Conservation (phyloP, 495 filamentous ascomycete species). For the Aspergillus bertholletiae region DNA sequence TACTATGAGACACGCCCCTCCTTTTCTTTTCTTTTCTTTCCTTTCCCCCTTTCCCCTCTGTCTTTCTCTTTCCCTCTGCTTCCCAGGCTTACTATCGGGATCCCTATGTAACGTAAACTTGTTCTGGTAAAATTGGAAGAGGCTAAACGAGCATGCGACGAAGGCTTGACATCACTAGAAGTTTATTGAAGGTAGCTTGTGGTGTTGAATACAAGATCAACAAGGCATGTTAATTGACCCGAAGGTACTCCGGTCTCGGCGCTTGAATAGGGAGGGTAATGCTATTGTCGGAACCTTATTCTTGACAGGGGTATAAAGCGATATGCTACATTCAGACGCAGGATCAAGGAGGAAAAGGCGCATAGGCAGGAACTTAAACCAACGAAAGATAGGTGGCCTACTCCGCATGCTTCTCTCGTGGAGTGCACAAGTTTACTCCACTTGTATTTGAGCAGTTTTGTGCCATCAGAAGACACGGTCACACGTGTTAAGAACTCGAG, state of each 20-base stretch:
- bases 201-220: background rate
- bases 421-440: too few species aligned
- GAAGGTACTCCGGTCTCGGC: background rate
- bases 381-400: background rate
- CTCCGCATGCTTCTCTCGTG: background rate
- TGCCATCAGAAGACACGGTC: conserved; percentile 15
- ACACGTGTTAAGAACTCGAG: conserved; percentile 3
- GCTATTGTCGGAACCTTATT: background rate
- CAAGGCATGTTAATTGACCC: background rate
- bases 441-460: background rate
- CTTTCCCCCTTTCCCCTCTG: too few species aligned
- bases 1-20: background rate
- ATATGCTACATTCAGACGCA: background rate
- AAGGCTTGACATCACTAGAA: too few species aligned
- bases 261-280: background rate
- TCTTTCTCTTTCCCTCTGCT: too few species aligned
- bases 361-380: background rate
- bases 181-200: too few species aligned
- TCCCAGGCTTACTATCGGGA: background rate
- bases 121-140: background rate
- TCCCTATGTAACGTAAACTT: background rate
- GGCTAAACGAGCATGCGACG: background rate
- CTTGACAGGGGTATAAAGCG: background rate
- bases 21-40: background rate
- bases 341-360: background rate